Base-by-base conservation (phyloP, 805 yeast genomes). In the Kodamaea leandrae region DNA sequence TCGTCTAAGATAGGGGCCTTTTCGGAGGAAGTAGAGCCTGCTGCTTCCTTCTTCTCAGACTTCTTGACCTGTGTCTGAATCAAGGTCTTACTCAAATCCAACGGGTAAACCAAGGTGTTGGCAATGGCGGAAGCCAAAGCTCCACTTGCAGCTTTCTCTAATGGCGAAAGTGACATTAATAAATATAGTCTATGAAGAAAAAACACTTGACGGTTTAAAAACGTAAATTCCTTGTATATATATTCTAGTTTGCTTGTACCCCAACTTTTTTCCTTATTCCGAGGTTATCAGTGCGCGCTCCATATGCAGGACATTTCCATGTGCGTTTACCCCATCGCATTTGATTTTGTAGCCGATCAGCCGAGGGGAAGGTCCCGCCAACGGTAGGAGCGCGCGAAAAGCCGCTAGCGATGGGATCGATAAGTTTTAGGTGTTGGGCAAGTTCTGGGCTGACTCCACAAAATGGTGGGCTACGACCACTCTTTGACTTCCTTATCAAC, bases 71-170 rank as follows among this genome's bases (percentile, higher is more conserved):
- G 93, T 3, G 89, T 82, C 55, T 86, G 95, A 33, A 86, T 77
- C 44, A 82, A 68, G 0, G 93, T 84, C 57, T 86, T 86, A 46
- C 84, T 75, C 53, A 87, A 66, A 56, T 87, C 96, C 33, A 87
- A 63, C 0, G 96, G 96, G 54, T 87, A 87, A 1, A 87, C 90
- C 32, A 80, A 68, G 6, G 86, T 66, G 63, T 85, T 87, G 29
- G 96, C 95, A 37, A 84, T 58, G 16, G 82, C 82, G 1, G 95
- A 86, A 6, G 95, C 93, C 36, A 83, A 69, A 0, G 95, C 87
- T 0, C 95, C 96, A 37, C 86, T 80, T 12, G 85, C 72, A 0
- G 96, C 96, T 53, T 80, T 78, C 49, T 87, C 95, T 54, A 86
- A 64, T 6, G 86, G 83, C n/a, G 82, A 56, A 36, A 76, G 71